phyloP scores from a whole-genome alignment of 2,329 filamentous ascomycete species.

The Trichoderma sp. region DNA sequence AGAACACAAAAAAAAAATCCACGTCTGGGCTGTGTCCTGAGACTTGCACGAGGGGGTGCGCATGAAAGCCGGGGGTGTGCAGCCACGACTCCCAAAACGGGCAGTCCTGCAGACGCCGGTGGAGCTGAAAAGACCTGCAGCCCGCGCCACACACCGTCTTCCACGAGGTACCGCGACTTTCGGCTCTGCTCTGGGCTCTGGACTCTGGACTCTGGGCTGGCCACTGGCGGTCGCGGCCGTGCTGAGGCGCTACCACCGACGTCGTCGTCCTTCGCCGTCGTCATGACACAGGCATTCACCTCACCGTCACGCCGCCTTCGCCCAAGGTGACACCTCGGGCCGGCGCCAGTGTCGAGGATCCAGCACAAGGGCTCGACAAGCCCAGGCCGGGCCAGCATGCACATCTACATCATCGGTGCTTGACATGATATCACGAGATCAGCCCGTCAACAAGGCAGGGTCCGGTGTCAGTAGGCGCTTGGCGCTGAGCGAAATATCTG shows the following conservation, averaged over 20 bases:
- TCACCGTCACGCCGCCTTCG: neutral
- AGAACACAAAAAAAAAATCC: neutral
- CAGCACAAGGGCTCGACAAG: neutral
- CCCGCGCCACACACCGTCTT: conserved; percentile 20
- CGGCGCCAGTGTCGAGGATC: neutral
- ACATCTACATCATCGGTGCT: conserved; percentile 13
- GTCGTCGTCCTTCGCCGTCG: neutral
- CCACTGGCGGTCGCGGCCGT: neutral
- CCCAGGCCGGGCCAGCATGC: neutral
- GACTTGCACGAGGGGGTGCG: conserved; percentile 4
- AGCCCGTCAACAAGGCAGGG: conserved; percentile 9
- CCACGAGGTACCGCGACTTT: conserved; percentile 16
- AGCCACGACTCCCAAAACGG: conserved; percentile 14
- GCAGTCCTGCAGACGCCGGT: conserved; percentile 16
- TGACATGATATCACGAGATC: conserved; percentile 15
- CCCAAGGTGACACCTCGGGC: neutral
- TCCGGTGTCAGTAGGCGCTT: conserved; percentile 17
- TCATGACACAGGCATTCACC: neutral
- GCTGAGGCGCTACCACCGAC: neutral
- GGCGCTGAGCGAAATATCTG: conserved; percentile 17
- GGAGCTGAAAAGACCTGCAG: conserved; percentile 21
- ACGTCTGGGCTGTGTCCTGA: conserved; percentile 15
- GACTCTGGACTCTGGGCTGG: no score
- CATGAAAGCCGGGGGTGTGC: conserved; percentile 7
- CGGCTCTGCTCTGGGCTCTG: no score